phyloP scores from a whole-genome alignment of 495 filamentous ascomycete genomes.

The Achaetomiella virescens region DNA sequence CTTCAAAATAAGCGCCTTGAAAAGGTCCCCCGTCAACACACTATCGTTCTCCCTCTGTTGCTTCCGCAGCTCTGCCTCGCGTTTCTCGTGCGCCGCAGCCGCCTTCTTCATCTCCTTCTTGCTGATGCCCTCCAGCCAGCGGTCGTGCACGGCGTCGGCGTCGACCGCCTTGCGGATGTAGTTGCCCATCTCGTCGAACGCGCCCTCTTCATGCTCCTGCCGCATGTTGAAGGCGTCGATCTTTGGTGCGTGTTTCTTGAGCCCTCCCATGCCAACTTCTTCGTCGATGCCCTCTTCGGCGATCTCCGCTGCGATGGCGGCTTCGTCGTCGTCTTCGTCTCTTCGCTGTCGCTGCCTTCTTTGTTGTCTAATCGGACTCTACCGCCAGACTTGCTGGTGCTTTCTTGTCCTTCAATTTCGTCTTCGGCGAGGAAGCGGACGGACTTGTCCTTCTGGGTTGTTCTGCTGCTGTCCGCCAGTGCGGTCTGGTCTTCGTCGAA shows the following conservation, averaged over 20 bases:
- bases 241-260: slow-evolving; percentile 92
- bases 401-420: slow-evolving; percentile 84
- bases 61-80: slow-evolving; percentile 67
- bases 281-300: slow-evolving; percentile 69
- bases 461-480: slow-evolving; percentile 31
- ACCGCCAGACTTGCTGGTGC: slow-evolving; percentile 62
- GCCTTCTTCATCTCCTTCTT: slow-evolving; percentile 90
- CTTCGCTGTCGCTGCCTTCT: slow-evolving; percentile 55
- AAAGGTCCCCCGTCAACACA: slow-evolving; percentile 64
- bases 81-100: slow-evolving; percentile 78
- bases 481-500: slow-evolving; percentile 56
- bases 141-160: slow-evolving; percentile 84
- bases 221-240: slow-evolving; percentile 95
- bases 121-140: slow-evolving; percentile 84
- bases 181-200: slow-evolving; percentile 85
- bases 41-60: slow-evolving; percentile 66
- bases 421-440: slow-evolving; percentile 69
- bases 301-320: slow-evolving; percentile 58
- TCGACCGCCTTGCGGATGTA: slow-evolving; percentile 85
- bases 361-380: slow-evolving; percentile 47
- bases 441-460: slow-evolving; percentile 64
- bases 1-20: slow-evolving; percentile 61
- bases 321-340: slow-evolving; percentile 68
- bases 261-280: slow-evolving; percentile 80
- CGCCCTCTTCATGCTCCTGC: slow-evolving; percentile 83